Base-by-base conservation (phyloP, 345 rosid genomes). In the Acer yangbiense region DNA sequence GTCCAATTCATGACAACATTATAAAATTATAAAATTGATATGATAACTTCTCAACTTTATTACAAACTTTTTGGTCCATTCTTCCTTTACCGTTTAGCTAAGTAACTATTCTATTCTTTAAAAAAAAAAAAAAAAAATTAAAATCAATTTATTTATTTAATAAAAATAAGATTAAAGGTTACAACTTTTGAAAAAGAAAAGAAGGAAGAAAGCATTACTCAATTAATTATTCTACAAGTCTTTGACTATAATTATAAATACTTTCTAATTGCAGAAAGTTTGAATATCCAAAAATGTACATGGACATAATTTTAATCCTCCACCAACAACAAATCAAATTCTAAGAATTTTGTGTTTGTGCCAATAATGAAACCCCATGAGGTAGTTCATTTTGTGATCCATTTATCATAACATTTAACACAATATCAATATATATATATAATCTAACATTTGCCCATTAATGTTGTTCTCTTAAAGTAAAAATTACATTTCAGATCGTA, bases 261-360 rank as follows among this genome's bases (percentile, higher is more conserved):
- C 62, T 75, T 75, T 73, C 72, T 32, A 41, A n/a, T 71, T 75
- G 32, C 35, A 75, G 80, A 78, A 78, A 72, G 75, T 70, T 52
- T 55, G 77, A 60, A 75, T 75, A 60, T 80, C 62, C 9, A 16
- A 62, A 70, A 73, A 65, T 39, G 64, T 35, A 35, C 39, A 35
- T 48, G 50, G 82, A 76, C 80, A 63, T 17, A 0, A 65, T 54
- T 64, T 60, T 46, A 76, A 68, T 69, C 68, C 58, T 44, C 35
- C 82, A 69, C 60, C 63, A 65, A 35, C 21, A 66, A 1, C 77
- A 76, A 70, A 70, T 77, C 17, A 9, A 68, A 78, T 52, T 73
- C 29, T 0, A 43, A 46, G 3, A 65, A 11, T 54, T 7, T 27
- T n/a, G 11, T 52, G n/a, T 48, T 14, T 50, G 4, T 76, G 54